Evolutionary conservation across 2,329 filamentous ascomycete species (phyloP).

Genomic region (Shiraia sp.): DNA sequence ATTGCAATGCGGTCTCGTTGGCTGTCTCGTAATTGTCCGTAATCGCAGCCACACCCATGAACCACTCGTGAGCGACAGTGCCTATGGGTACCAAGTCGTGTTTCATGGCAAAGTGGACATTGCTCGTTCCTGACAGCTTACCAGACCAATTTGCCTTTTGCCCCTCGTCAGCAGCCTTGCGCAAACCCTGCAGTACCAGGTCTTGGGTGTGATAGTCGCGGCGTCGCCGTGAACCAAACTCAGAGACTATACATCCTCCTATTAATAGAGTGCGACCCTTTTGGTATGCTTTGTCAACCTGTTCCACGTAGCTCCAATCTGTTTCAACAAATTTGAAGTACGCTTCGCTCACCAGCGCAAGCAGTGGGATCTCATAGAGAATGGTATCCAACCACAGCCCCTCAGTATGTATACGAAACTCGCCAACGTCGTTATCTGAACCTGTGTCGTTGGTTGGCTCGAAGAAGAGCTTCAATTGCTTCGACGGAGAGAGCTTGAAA

Average conservation of each 20-base stretch:
- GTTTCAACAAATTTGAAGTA: constrained; percentile 97
- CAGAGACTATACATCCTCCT: constrained; percentile 85
- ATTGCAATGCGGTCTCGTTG: constrained; percentile 79
- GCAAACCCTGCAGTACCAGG: constrained; percentile 84
- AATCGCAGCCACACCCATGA: constrained; percentile 96
- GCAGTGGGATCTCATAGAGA: constrained; percentile 92
- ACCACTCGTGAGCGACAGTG: constrained; percentile 97
- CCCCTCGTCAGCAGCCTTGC: constrained; percentile 74
- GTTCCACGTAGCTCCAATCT: constrained; percentile 87
- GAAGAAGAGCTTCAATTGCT: constrained; percentile 78
- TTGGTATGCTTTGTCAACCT: constrained; percentile 79
- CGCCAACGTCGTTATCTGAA: constrained; percentile 68
- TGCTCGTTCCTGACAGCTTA: constrained; percentile 85
- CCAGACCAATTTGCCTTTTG: constrained; percentile 68
- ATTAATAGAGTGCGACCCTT: constrained; percentile 81
- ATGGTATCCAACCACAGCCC: constrained; percentile 95
- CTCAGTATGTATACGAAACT: constrained; percentile 74
- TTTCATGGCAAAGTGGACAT: constrained; percentile 95
- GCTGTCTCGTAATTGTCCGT: constrained; percentile 82
- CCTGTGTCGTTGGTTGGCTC: constrained; percentile 59
- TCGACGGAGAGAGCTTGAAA: constrained; percentile 78
- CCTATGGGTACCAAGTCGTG: constrained; percentile 83
- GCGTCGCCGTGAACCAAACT: constrained; percentile 88
- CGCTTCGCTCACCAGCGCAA: constrained; percentile 90
- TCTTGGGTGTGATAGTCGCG: constrained; percentile 96